Base-by-base conservation (phyloP, 2,329 filamentous ascomycete genomes). In the Fusarium palustre region DNA sequence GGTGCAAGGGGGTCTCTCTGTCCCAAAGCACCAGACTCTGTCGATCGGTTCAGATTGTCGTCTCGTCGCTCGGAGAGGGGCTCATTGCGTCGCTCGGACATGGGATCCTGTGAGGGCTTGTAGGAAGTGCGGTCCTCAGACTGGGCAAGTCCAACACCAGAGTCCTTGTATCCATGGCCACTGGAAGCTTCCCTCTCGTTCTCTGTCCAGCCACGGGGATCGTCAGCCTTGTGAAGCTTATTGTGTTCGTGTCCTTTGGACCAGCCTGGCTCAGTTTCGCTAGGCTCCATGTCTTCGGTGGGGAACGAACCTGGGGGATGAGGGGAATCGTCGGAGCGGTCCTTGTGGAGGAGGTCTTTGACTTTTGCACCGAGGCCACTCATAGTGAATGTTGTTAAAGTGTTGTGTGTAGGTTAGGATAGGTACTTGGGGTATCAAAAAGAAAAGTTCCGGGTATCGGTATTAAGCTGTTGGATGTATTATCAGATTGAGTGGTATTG, bases 251-350 rank as follows among this genome's bases (percentile, higher is more conserved):
- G 16, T 24, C 55, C 20, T 16, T 56, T 61, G 9, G 64, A 54
- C 28, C 52, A 66, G 3, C 47, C 54, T 18, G 54, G 15, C 10
- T 25, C 28, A 12, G 41, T 54, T 13, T 71, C 59, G 12, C 54
- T 47, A 15, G 60, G 45, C 24, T 55, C 56, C 58, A 64, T 62
- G 8, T 68, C 69, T 36, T 72, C 69, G 24, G 55, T 58, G 12
- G 70, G 70, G 31, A 62, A 73, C 28, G 61, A 59, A 59, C 70
- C 70, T 15, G 70, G 70, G 20, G 70, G 56, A 33, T 72, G 56
- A 22, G 39, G 59, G 10, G 42, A 18, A 2, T 70, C 55, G 3
- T 66, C 43, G 38, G 66, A 56, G 9, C 64, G 43, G 10, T 43
- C 47, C 2, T 55, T 55, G 39, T 52, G 48, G 34, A 70, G 31